Evolutionary conservation across 805 yeast genomes (phyloP).

Genomic region (Saccharomycopsis schoenii): DNA sequence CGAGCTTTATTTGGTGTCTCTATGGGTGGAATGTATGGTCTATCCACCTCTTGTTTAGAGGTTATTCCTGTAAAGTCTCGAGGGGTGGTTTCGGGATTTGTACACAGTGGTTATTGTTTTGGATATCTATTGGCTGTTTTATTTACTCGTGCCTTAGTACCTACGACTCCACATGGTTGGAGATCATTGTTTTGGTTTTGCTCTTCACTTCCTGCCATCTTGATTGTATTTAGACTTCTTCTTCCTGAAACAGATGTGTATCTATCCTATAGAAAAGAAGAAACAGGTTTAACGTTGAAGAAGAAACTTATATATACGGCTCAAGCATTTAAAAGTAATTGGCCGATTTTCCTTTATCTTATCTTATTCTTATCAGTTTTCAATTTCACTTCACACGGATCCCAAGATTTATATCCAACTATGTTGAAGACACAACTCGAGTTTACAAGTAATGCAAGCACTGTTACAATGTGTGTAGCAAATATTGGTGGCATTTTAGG

Average conservation of each 20-base stretch:
- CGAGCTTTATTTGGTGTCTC: conserved; percentile 57
- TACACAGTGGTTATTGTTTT: conserved; percentile 75
- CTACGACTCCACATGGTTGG: conserved; percentile 47
- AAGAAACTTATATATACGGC: neutral
- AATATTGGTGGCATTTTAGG: conserved; percentile 51
- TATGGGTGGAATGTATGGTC: conserved; percentile 49
- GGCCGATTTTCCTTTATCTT: conserved; percentile 50
- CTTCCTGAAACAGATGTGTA: conserved; percentile 48
- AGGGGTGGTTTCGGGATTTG: conserved; percentile 54
- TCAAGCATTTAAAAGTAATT: conserved; percentile 31
- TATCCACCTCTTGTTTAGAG: conserved; percentile 43
- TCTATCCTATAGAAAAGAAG: conserved; percentile 29
- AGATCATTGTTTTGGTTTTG: conserved; percentile 61
- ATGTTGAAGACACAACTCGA: conserved; percentile 37
- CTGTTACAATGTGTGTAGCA: conserved; percentile 48
- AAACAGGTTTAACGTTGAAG: conserved; percentile 19
- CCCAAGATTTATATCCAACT: conserved; percentile 56
- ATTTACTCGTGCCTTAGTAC: conserved; percentile 49
- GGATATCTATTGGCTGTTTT: conserved; percentile 59
- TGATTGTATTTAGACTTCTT: conserved; percentile 32
- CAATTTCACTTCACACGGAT: conserved; percentile 53
- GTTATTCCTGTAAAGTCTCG: conserved; percentile 44
- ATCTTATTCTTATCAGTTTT: conserved; percentile 54
- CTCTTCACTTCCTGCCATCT: conserved; percentile 43
- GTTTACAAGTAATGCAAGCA: conserved; percentile 33